Conservation (phyloP, 179 eudicot genomes). For the Nepenthes alata region DNA sequence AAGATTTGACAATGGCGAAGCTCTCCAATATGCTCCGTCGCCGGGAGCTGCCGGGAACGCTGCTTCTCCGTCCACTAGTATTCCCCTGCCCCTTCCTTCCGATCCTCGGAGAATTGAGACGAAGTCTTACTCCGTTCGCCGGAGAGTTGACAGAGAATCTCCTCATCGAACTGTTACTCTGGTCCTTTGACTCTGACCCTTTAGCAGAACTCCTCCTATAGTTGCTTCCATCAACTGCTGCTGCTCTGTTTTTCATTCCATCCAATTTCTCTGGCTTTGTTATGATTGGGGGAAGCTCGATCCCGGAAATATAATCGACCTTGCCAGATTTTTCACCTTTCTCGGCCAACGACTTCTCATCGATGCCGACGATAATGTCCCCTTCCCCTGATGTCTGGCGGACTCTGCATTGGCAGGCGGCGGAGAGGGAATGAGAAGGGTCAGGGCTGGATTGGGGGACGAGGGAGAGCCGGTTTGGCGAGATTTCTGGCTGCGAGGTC, state of each 20-base stretch:
- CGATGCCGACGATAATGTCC: slow-evolving; percentile 2
- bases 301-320: background rate
- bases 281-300: slow-evolving; percentile 9
- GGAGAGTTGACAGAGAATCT: background rate
- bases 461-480: background rate
- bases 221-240: background rate
- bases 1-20: slow-evolving; percentile 42
- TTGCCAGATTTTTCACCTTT: background rate
- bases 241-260: background rate
- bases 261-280: slow-evolving; percentile 3
- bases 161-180: background rate
- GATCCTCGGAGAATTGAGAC: background rate
- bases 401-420: background rate
- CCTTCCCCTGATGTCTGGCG: background rate
- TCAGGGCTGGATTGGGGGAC: background rate
- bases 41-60: background rate
- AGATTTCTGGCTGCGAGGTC: no score
- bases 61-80: background rate
- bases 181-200: background rate
- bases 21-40: slow-evolving; percentile 22
- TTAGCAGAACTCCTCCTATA: no score
- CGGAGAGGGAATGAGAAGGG: background rate
- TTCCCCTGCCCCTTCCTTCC: no score
- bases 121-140: background rate
- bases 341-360: slow-evolving; percentile 1